Base-by-base conservation (phyloP, 2,329 filamentous ascomycete species). In the Diaporthe vaccinii region DNA sequence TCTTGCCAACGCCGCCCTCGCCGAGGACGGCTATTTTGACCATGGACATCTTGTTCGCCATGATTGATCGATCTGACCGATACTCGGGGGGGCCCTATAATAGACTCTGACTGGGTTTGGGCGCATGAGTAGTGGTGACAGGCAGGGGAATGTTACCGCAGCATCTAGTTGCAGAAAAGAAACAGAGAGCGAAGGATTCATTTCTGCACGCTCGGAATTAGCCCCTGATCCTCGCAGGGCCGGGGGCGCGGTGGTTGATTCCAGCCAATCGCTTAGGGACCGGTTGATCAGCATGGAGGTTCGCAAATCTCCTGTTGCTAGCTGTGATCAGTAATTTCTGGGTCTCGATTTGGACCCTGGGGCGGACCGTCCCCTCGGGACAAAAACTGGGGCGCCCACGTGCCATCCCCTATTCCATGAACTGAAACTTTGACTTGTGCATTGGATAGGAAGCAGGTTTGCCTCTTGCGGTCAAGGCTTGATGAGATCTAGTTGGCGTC, bases 1-100 rank as follows among this genome's bases (percentile, higher is more conserved):
- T 76, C 25, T 76, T 76, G 53, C 75, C 75, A 41, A 76, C 75
- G 58, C 75, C 75, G 68, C 75, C 75, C 53, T 76, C 75, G 15
- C 75, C 75, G 51, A 76, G 59, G 72, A 76, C 74, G 44, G 75
- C 75, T 39, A 76, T 75, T 25, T 73, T 73, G 58, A 65, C 59
- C 70, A 73, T 73, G 4, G 70, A 41, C 70, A 65, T 73, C 49
- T 74, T 74, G 75, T 74, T 74, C 46, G 75, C 67, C 68, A 76
- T 76, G 41, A 41, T 76, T 46, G 22, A 55, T 55, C 46, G 58
- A 62, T 73, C 46, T 55, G 46, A 39, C 49, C 46, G 70, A 73
- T 62, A 55, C 46, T 73, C 41, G 49, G 46, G 41, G n/a, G 22
- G 58, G n/a, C 59, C 61, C 61, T 51, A 55, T 73, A 65, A 65